phyloP scores from a whole-genome alignment of 2,329 filamentous ascomycete species.

The Alternaria gaisen region DNA sequence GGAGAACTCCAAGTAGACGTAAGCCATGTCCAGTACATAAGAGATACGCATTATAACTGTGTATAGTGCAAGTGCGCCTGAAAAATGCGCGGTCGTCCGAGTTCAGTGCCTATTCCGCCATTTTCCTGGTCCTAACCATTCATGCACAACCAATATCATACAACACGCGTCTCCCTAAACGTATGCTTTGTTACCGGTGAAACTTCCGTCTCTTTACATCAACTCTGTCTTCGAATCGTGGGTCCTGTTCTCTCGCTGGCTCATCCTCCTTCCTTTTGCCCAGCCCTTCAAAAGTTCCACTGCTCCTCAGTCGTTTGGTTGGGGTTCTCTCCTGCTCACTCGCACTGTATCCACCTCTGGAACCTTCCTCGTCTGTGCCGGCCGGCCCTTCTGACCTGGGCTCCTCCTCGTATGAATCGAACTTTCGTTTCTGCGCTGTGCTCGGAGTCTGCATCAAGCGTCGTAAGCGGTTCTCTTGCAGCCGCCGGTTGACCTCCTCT shows the following conservation, averaged over 20 bases:
- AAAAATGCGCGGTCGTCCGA: not conserved
- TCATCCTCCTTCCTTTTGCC: constrained; percentile 33
- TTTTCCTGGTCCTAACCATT: not conserved
- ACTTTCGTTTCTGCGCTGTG: constrained; percentile 48
- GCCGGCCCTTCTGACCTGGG: constrained; percentile 26
- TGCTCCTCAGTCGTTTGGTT: constrained; percentile 38
- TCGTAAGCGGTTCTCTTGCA: constrained; percentile 42
- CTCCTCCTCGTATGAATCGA: constrained; percentile 37
- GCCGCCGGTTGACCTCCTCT: constrained; percentile 43
- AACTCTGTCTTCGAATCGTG: constrained; percentile 17
- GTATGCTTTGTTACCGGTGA: not conserved
- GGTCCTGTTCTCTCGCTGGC: constrained; percentile 2
- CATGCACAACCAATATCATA: not conserved
- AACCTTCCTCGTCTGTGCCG: constrained; percentile 25
- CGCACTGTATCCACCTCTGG: constrained; percentile 14
- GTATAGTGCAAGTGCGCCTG: not conserved
- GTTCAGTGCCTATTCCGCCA: not conserved
- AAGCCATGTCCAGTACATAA: not conserved
- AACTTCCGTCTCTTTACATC: constrained; percentile 32
- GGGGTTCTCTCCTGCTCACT: constrained; percentile 31
- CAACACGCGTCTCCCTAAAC: not conserved
- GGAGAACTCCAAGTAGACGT: not conserved
- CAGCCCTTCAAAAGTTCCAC: constrained; percentile 34
- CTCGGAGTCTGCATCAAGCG: constrained; percentile 44
- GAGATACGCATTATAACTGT: not conserved